Conservation (phyloP, 2,329 filamentous ascomycete species). For the Leptographium radiaticola region DNA sequence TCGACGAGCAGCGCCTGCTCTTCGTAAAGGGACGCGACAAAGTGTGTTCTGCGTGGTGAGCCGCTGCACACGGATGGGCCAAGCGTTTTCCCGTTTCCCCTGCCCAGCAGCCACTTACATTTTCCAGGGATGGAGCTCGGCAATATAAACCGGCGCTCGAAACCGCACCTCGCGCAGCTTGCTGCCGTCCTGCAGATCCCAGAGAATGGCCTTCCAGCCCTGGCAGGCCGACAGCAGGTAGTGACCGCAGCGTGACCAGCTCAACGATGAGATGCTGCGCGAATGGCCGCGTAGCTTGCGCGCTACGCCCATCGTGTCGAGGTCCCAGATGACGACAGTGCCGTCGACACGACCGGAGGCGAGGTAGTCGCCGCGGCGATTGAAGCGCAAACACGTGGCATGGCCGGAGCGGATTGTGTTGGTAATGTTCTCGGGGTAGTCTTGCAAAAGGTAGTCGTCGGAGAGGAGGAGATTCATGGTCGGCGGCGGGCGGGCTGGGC, state of each 20-base stretch:
- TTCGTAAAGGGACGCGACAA: conserved; percentile 87
- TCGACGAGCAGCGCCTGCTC: conserved; percentile 85
- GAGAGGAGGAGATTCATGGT: conserved; percentile 47
- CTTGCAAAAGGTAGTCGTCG: conserved; percentile 53
- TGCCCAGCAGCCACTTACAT: conserved; percentile 44
- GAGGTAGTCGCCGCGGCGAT: conserved; percentile 84
- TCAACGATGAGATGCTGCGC: conserved; percentile 83
- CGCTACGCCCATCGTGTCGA: conserved; percentile 94
- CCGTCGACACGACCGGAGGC: conserved; percentile 91
- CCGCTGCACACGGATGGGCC: not conserved
- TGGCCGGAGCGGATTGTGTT: conserved; percentile 68
- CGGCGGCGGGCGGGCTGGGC: not conserved
- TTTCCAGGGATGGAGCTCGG: conserved; percentile 84
- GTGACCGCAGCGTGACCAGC: conserved; percentile 85
- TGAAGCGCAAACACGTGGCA: conserved; percentile 67
- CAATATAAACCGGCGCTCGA: conserved; percentile 86
- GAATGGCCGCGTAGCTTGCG: conserved; percentile 89
- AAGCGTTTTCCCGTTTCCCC: no score
- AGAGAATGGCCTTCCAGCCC: conserved; percentile 92
- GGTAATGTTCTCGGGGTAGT: conserved; percentile 83
- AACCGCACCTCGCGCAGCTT: conserved; percentile 78
- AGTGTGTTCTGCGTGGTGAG: conserved; percentile 47
- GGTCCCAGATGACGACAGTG: conserved; percentile 88
- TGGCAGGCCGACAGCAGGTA: conserved; percentile 89
- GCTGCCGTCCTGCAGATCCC: conserved; percentile 66